Conservation (phyloP, 2,329 filamentous ascomycete genomes). For the Cephalotrichum gorgonifer region DNA sequence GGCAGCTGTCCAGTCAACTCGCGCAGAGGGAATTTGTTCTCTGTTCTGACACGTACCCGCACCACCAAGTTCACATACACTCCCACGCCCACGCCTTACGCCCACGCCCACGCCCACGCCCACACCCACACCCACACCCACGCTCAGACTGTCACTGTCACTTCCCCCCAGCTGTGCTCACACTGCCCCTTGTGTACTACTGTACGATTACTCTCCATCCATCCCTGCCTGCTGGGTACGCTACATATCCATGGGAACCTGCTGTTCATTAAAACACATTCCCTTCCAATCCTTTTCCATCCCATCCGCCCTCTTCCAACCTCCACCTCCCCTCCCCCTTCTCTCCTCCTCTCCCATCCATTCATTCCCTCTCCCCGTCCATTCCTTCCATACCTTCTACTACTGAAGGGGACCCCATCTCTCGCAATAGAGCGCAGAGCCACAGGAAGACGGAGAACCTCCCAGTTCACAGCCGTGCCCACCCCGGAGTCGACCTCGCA, state of each 20-base stretch:
- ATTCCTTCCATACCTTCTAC: conserved; percentile 33
- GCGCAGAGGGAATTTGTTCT: neutral
- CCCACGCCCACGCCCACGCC: neutral
- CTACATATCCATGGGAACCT: conserved; percentile 1
- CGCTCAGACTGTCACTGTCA: neutral
- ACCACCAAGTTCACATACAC: too few species aligned
- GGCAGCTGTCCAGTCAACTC: conserved; percentile 2
- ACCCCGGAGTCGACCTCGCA: neutral
- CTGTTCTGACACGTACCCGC: conserved; percentile 2
- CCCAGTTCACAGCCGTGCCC: conserved; percentile 7
- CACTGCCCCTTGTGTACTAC: neutral
- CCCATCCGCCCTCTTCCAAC: conserved; percentile 43
- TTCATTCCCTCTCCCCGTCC: conserved; percentile 43
- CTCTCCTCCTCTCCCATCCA: conserved; percentile 30
- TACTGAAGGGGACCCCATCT: conserved; percentile 18
- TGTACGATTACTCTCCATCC: too few species aligned
- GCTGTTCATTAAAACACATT: conserved; percentile 33
- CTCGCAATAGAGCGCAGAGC: conserved; percentile 10
- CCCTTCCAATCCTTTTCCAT: conserved; percentile 46
- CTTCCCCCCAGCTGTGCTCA: conserved; percentile 4
- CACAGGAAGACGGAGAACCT: conserved; percentile 11
- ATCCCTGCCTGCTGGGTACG: neutral
- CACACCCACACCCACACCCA: conserved; percentile 1
- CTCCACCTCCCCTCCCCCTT: conserved; percentile 30
- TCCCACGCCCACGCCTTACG: conserved; percentile 1